Evolutionary conservation across 768 basidiomycete species (phyloP).

Genomic region (Termitomyces eurrhizus): DNA sequence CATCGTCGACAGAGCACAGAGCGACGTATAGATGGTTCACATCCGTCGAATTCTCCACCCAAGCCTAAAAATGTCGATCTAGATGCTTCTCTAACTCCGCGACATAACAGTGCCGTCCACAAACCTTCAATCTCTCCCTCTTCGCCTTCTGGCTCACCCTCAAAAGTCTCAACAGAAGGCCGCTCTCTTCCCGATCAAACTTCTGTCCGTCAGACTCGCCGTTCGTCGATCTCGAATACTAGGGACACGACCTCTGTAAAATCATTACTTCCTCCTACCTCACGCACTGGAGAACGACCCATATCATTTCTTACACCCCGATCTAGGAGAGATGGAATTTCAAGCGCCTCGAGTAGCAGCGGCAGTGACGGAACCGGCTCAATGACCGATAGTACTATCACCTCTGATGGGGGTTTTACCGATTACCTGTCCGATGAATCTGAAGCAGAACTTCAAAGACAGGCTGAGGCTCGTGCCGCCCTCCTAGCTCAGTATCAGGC

Average conservation of each 20-base stretch:
- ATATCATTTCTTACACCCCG: constrained; percentile 26
- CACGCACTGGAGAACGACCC: constrained; percentile 22
- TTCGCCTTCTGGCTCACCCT: constrained; percentile 35
- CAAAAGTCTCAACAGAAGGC: constrained; percentile 34
- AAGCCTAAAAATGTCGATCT: constrained; percentile 57
- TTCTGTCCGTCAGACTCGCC: constrained; percentile 21
- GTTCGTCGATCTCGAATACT: constrained; percentile 25
- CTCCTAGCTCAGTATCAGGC: constrained; percentile 74
- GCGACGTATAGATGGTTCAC: constrained; percentile 39
- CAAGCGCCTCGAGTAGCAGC: constrained; percentile 56
- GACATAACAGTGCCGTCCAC: constrained; percentile 34
- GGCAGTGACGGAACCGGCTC: constrained; percentile 62
- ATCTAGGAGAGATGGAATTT: constrained; percentile 30
- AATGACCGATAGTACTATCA: constrained; percentile 70
- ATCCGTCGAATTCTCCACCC: constrained; percentile 59
- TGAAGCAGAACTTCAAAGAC: constrained; percentile 83
- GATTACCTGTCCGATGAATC: constrained; percentile 92
- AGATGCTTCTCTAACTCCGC: constrained; percentile 39
- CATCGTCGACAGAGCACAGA: constrained; percentile 51
- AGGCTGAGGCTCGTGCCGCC: constrained; percentile 78
- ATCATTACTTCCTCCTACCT: constrained; percentile 14
- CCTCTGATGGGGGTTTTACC: constrained; percentile 84
- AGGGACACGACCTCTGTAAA: constrained; percentile 15
- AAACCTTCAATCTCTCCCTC: constrained; percentile 40
- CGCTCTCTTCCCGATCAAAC: constrained; percentile 22